Percentiles rank a stretch among this genome's conserved stretches.
These are phyloP conservation scores for Phtheirospermum japonicum DNA, from an alignment of 257 asterid genomes.

Conservation along the genomic window DNA sequence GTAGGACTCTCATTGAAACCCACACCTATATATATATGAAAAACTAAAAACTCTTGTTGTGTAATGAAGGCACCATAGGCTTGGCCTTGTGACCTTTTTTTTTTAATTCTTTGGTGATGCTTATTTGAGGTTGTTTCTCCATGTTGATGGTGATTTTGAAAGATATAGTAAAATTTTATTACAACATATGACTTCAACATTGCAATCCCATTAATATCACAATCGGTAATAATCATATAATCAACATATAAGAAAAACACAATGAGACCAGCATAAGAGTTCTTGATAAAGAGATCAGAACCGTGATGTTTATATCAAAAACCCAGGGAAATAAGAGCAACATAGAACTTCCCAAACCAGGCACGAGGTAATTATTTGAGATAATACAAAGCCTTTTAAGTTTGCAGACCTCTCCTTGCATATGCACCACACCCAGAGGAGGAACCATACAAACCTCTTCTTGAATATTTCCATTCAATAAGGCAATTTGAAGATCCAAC, in stretches of 20 bases:
- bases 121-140: no score
- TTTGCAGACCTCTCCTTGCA: background rate
- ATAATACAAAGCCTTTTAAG: background rate
- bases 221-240: background rate
- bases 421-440: no score
- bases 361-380: background rate
- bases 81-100: no score
- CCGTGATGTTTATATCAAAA: background rate
- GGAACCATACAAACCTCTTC: background rate
- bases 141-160: no score
- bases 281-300: no score
- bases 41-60: no score
- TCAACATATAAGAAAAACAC: background rate
- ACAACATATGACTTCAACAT: background rate
- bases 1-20: no score
- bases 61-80: no score
- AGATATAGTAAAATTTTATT: no score
- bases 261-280: background rate
- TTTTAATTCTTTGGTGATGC: no score
- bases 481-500: background rate
- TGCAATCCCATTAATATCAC: background rate
- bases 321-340: background rate
- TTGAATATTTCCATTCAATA: background rate
- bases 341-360: constrained; percentile 10
- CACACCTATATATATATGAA: no score